phyloP scores from a whole-genome alignment of 345 rosid genomes.

The Salix dunnii region DNA sequence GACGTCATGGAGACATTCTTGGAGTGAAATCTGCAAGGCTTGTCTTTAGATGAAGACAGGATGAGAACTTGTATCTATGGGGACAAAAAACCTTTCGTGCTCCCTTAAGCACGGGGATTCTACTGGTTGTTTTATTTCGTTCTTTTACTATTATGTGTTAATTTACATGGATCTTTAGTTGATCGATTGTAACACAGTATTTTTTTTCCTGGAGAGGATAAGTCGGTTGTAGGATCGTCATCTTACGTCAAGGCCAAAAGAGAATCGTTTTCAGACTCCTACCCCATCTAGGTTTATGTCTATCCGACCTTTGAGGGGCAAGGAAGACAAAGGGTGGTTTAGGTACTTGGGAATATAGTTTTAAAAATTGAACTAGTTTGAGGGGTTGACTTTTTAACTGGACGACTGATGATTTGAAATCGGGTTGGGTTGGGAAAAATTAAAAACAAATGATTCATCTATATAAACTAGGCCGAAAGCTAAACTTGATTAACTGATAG shows the following conservation, averaged over 20 bases:
- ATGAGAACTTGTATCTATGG: conserved; percentile 24
- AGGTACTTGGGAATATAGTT: no score
- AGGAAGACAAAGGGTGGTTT: no score
- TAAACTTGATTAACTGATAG: no score
- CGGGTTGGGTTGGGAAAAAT: no score
- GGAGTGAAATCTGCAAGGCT: conserved; percentile 41
- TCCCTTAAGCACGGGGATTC: conserved; percentile 12
- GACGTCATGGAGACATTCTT: conserved; percentile 80
- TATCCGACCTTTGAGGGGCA: no score
- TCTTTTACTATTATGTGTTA: conserved; percentile 6
- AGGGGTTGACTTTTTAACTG: no score
- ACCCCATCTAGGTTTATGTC: no score
- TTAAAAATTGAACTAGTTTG: no score
- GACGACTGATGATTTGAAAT: no score
- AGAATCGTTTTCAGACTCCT: background rate
- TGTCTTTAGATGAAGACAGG: background rate
- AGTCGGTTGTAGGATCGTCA: background rate
- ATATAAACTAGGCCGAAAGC: no score
- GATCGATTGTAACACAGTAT: conserved; percentile 19
- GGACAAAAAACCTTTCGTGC: background rate
- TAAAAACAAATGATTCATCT: no score
- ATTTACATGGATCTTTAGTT: conserved; percentile 15
- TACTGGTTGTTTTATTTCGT: conserved; percentile 15
- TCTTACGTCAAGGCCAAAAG: background rate
- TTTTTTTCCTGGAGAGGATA: background rate